Percentiles rank a stretch among this genome's conserved stretches.
Evolutionary conservation across 2,329 filamentous ascomycete species (phyloP).

Genomic region (Huntiella moniliformis): DNA sequence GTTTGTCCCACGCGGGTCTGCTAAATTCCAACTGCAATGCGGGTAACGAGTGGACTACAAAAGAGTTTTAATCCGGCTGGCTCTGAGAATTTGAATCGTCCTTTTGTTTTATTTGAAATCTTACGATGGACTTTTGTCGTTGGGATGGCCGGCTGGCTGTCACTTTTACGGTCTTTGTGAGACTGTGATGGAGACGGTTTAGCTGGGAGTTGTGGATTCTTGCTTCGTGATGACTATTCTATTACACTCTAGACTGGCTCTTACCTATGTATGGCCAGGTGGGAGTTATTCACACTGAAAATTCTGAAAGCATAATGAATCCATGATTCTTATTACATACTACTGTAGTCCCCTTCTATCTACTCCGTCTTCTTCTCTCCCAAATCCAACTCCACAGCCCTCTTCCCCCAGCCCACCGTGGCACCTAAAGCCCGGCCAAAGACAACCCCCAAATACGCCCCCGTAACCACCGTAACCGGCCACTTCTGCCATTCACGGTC

Average conservation of each 20-base stretch:
- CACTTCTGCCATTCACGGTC: constrained; percentile 98
- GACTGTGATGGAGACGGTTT: constrained; percentile 35
- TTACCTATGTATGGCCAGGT: constrained; percentile 2
- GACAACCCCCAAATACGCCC: constrained; percentile 61
- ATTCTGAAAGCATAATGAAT: constrained; percentile 10
- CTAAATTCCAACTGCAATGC: too few relatives aligned
- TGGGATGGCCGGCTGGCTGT: too few relatives aligned
- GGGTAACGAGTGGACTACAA: too few relatives aligned
- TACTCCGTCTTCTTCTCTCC: constrained; percentile 17
- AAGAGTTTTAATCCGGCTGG: too few relatives aligned
- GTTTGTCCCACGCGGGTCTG: too few relatives aligned
- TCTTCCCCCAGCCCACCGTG: constrained; percentile 27
- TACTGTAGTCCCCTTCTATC: not conserved
- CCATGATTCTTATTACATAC: not conserved
- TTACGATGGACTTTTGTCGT: too few relatives aligned
- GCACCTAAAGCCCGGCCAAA: constrained; percentile 48
- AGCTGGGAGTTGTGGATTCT: constrained; percentile 14
- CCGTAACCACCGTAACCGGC: constrained; percentile 78
- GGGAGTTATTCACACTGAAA: constrained; percentile 12
- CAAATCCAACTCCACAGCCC: constrained; percentile 17
- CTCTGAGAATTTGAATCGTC: too few relatives aligned
- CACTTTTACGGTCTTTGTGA: constrained; percentile 34
- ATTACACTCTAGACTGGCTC: not conserved
- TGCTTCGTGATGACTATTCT: constrained; percentile 12
- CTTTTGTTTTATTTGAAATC: too few relatives aligned